These are phyloP conservation scores for Lepiota venenata DNA, from an alignment of 768 basidiomycete genomes.

Conservation along the genomic window DNA sequence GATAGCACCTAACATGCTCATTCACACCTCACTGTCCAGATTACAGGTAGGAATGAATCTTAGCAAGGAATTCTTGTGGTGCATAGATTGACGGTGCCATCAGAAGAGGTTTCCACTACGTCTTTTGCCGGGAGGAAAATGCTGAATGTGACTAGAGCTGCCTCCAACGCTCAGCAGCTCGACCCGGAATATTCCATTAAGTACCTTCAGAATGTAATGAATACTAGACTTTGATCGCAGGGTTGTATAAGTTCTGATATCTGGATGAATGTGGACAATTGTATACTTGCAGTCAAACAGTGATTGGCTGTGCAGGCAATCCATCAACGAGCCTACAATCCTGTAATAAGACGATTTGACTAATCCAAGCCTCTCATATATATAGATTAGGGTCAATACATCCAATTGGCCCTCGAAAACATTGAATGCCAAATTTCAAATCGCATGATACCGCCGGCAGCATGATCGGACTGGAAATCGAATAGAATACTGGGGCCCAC, in stretches of 20 bases:
- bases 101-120: no score
- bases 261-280: neutral
- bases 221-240: neutral
- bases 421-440: conserved; percentile 13
- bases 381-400: conserved; percentile 1
- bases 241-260: neutral
- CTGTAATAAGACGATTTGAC: neutral
- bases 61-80: no score
- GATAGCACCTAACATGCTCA: neutral
- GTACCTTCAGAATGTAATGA: neutral
- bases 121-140: no score
- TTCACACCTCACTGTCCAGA: neutral
- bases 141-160: no score
- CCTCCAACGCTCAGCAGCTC: neutral
- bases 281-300: neutral
- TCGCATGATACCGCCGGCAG: conserved; percentile 19
- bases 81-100: no score
- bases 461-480: conserved; percentile 20
- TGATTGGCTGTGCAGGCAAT: conserved; percentile 3
- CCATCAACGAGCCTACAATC: neutral
- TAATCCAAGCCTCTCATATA: neutral
- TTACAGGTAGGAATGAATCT: no score
- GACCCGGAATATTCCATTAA: neutral
- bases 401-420: conserved; percentile 7
- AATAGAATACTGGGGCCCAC: conserved; percentile 17